Evolutionary conservation across 225 moss, liverwort and hornwort species (phyloP), one percentile per base, ranked within the genome.

Genomic region (Bryoerythrophyllum caledonicum): DNA sequence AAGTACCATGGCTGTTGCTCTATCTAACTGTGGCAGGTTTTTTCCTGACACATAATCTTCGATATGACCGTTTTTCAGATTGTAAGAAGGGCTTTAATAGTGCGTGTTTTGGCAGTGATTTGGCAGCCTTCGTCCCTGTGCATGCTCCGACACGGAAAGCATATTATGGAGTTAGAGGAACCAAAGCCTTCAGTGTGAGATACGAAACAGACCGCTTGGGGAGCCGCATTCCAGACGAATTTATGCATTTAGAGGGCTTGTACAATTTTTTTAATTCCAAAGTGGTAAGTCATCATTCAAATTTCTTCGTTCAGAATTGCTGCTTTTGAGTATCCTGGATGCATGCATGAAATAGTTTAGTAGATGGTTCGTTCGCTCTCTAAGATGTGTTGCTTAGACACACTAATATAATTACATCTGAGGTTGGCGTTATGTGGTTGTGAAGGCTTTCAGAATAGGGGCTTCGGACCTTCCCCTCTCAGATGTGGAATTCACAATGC

Each of bases 121-220:
- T 88, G 90, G 94, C 97, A 88, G 91, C 86, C 35, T 97, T 97
- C 84, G 94, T 97, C 38, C 97, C 94, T 55, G 90, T 93, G 48
- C 90, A 91, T 84, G 94, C 91, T 73, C 90, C 92, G 63, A 91
- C 90, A 65, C 87, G 90, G 68, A 93, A 93, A 78, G 91, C 92
- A 71, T 97, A 91, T 74, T 86, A 83, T 70, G 94, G 97, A 70
- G 83, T 94, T 63, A 91, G 89, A 80, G 92, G 86, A 75, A 90
- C 86, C 74, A 90, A 90, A 71, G 81, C 82, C 60, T 90, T 86
- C 79, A 89, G 88, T 74, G 82, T 85, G 56, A 86, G 87, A 28
- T 97, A 89, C 65, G 94, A 97, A 86, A 87, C 94, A 37, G 92
- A 97, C 74, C 93, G 94, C 63, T 85, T 94, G 65, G 86, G 79